A percentile compares a stretch with the other conserved stretches of the same genome.
These are phyloP conservation scores for Maudiozyma humilis DNA, from an alignment of 1,139 yeast species.

Conservation along the genomic window DNA sequence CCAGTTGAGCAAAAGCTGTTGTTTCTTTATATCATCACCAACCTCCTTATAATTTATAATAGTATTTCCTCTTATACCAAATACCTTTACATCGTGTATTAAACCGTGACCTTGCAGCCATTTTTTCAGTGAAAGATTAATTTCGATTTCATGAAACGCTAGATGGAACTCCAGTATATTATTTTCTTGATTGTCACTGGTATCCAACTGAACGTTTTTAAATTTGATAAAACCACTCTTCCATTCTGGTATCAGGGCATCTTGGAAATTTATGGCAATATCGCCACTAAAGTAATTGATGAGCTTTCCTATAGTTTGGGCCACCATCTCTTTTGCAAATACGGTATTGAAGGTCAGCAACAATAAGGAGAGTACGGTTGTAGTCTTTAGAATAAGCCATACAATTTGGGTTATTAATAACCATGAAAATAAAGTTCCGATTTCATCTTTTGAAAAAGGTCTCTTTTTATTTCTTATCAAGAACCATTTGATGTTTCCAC, in stretches of 20 bases:
- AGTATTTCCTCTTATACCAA: constrained; percentile 52
- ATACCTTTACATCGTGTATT: constrained; percentile 51
- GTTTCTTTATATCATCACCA: constrained; percentile 21
- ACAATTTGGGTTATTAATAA: constrained; percentile 26
- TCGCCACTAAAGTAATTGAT: constrained; percentile 31
- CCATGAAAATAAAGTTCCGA: constrained; percentile 48
- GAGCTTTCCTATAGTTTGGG: constrained; percentile 30
- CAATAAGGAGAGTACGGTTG: constrained; percentile 50
- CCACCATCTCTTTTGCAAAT: constrained; percentile 35
- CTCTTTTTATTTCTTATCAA: constrained; percentile 40
- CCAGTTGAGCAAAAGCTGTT: constrained; percentile 21
- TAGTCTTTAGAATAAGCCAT: constrained; percentile 56
- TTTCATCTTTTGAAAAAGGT: constrained; percentile 43
- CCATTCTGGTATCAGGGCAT: constrained; percentile 45
- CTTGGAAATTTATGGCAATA: constrained; percentile 34
- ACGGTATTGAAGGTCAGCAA: constrained; percentile 41
- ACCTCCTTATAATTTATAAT: constrained; percentile 9
- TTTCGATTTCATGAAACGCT: constrained; percentile 45
- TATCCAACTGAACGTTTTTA: constrained; percentile 40
- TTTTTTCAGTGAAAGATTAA: constrained; percentile 55
- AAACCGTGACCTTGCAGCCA: constrained; percentile 67
- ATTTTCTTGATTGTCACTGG: constrained; percentile 16
- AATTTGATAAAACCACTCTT: constrained; percentile 53
- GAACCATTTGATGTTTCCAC: constrained; percentile 52
- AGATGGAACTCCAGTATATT: constrained; percentile 31